Evolutionary conservation across 2,329 filamentous ascomycete species (phyloP).

Genomic region (Daldinia eschscholtzii): DNA sequence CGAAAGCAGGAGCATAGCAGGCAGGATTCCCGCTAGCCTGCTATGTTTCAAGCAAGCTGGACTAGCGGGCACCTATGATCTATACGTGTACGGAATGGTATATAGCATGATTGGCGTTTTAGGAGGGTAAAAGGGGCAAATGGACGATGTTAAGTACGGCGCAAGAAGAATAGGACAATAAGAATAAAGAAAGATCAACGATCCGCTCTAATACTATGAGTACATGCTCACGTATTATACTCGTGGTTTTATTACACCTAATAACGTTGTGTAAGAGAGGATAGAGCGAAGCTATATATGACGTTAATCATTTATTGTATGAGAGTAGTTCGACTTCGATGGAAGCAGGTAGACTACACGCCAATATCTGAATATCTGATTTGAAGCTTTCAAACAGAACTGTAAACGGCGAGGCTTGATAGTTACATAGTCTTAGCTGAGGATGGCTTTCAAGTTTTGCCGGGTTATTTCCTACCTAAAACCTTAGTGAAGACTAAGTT

Average conservation of each 20-base stretch:
- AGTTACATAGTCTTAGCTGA: too few relatives aligned
- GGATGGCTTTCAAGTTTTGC: too few relatives aligned
- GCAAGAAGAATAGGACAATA: constrained; percentile 1
- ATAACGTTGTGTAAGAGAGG: not conserved
- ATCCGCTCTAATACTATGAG: not conserved
- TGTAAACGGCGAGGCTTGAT: too few relatives aligned
- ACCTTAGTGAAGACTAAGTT: too few relatives aligned
- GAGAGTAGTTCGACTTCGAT: too few relatives aligned
- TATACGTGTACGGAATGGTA: constrained; percentile 13
- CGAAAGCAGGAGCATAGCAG: not conserved
- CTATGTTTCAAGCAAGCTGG: constrained; percentile 1
- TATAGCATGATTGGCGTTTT: constrained; percentile 24
- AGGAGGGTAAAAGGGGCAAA: not conserved
- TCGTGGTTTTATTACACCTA: not conserved
- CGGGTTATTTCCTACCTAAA: too few relatives aligned
- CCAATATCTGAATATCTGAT: too few relatives aligned
- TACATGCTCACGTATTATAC: not conserved
- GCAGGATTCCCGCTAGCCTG: not conserved
- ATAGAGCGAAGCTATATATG: not conserved
- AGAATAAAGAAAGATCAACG: not conserved
- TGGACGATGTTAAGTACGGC: not conserved
- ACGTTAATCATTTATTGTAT: not conserved
- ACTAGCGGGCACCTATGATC: constrained; percentile 8
- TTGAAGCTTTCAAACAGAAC: too few relatives aligned
- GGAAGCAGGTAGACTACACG: too few relatives aligned